Percentiles rank a stretch among this genome's conserved stretches.
Evolutionary conservation across 192 early-diverging fungal genomes (phyloP).

Genomic region (Coemansia sp.): DNA sequence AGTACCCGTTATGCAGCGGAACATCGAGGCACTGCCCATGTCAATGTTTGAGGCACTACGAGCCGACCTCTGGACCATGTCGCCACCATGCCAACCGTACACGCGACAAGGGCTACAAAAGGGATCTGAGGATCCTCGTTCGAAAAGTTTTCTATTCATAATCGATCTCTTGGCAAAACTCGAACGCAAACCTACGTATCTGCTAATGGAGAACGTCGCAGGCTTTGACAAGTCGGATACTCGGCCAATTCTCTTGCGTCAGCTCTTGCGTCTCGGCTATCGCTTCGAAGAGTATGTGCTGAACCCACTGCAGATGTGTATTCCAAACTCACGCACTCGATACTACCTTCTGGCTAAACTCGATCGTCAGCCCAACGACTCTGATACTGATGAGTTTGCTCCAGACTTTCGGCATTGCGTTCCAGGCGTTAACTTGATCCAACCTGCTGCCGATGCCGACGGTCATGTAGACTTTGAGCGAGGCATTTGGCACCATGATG

Average conservation of each 20-base stretch:
- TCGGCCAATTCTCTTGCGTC: constrained; percentile 58
- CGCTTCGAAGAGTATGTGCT: constrained; percentile 74
- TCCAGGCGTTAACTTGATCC: constrained; percentile 35
- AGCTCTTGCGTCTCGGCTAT: constrained; percentile 62
- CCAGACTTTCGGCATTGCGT: constrained; percentile 36
- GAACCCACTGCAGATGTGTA: constrained; percentile 72
- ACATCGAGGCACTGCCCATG: constrained; percentile 66
- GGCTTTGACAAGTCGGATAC: constrained; percentile 76
- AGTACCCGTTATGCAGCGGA: constrained; percentile 53
- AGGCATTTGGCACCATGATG: constrained; percentile 46
- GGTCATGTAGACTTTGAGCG: constrained; percentile 52
- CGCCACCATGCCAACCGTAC: constrained; percentile 84
- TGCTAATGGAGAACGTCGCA: constrained; percentile 82
- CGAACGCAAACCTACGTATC: constrained; percentile 58
- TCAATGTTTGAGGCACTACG: constrained; percentile 63
- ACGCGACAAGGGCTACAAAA: constrained; percentile 72
- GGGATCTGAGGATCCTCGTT: constrained; percentile 71
- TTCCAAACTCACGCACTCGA: constrained; percentile 79
- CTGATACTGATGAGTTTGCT: constrained; percentile 29
- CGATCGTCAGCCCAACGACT: constrained; percentile 14
- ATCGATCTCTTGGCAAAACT: constrained; percentile 66
- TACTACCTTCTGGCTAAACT: constrained; percentile 69
- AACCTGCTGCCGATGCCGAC: constrained; percentile 33
- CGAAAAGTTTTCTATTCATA: constrained; percentile 76
- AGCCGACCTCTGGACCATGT: constrained; percentile 80